phyloP scores from a whole-genome alignment of 257 asterid genomes.

The Capsicum rhomboideum region DNA sequence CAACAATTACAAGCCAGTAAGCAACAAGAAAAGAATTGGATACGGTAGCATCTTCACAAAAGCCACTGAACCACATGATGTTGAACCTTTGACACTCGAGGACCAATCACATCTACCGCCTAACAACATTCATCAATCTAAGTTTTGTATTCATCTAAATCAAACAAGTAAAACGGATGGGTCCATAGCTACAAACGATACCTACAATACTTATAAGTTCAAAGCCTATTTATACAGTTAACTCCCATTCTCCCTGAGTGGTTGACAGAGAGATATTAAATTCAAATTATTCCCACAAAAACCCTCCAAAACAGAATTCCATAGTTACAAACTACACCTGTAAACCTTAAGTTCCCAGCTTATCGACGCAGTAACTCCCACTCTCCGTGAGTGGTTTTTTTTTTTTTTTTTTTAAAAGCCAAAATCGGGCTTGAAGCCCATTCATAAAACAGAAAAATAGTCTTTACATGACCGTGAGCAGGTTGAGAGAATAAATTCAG shows the following conservation, averaged over 20 bases:
- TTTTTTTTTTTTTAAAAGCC: no score
- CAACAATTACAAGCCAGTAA: neutral
- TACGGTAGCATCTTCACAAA: neutral
- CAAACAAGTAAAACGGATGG: neutral
- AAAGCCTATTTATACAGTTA: neutral
- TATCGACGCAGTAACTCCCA: neutral
- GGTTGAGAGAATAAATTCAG: neutral
- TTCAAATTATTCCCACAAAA: neutral
- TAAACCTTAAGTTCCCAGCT: neutral
- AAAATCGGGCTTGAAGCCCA: no score
- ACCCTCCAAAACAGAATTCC: neutral
- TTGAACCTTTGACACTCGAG: neutral
- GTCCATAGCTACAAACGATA: neutral
- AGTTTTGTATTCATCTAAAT: neutral
- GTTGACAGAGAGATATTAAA: neutral
- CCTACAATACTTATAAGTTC: neutral
- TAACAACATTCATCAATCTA: neutral
- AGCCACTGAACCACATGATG: slow-evolving; percentile 1
- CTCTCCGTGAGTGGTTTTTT: neutral
- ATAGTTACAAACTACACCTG: neutral
- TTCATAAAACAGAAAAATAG: no score
- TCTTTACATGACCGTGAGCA: no score
- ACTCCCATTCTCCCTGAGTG: neutral
- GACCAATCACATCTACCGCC: neutral
- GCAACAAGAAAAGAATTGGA: slow-evolving; percentile 2